A percentile compares a stretch with the other conserved stretches of the same genome.
Conservation (phyloP, 371 early-diverging fungal genomes). For the Neoconidiobolus thromboides region DNA sequence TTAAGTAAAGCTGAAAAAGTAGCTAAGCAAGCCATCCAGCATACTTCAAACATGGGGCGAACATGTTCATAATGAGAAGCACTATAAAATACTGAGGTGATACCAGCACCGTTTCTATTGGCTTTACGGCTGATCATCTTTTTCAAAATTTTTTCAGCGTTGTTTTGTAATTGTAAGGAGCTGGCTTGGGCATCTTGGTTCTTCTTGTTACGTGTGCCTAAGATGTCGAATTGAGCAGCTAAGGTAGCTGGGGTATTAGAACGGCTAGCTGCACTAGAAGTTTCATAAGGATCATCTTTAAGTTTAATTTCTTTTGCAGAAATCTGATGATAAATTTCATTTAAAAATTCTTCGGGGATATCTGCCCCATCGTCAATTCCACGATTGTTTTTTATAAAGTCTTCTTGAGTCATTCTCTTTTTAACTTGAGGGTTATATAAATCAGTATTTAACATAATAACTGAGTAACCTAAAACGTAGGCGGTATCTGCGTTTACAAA, state of each 20-base stretch:
- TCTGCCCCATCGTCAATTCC: conserved; percentile 79
- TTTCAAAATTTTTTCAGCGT: not conserved
- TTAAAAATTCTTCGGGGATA: conserved; percentile 43
- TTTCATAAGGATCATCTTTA: conserved; percentile 35
- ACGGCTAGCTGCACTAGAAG: not conserved
- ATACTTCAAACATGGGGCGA: conserved; percentile 74
- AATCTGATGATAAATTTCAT: conserved; percentile 65
- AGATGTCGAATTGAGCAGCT: not conserved
- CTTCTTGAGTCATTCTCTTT: conserved; percentile 49
- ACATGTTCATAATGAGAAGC: conserved; percentile 76
- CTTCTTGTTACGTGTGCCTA: not conserved
- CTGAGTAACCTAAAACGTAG: conserved; percentile 84
- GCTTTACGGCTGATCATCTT: conserved; percentile 2
- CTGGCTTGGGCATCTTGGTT: not conserved
- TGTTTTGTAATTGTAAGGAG: not conserved
- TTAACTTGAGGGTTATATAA: conserved; percentile 78
- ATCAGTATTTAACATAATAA: conserved; percentile 93
- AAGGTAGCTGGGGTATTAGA: not conserved
- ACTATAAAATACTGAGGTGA: conserved; percentile 23
- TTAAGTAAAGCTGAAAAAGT: conserved; percentile 72
- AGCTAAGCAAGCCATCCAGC: conserved; percentile 79
- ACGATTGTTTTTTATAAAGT: conserved; percentile 55
- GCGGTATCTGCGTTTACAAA: conserved; percentile 75
- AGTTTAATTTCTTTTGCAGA: conserved; percentile 70
- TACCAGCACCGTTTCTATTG: conserved; percentile 16